phyloP scores from a whole-genome alignment of 1,284 basidiomycete genomes.

The Athelia sp. region DNA sequence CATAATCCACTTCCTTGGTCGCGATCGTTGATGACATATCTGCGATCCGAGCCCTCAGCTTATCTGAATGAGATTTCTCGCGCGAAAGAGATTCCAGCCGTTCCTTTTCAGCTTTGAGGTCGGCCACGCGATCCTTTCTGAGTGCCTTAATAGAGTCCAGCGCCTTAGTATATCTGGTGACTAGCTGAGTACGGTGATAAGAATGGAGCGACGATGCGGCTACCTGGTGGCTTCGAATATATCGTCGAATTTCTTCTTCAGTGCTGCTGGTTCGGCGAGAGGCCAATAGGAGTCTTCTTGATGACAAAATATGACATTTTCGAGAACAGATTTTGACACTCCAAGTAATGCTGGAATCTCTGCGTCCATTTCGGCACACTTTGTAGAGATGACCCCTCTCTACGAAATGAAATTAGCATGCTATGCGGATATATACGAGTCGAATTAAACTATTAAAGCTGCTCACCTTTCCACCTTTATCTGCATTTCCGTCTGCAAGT shows the following conservation, averaged over 20 bases:
- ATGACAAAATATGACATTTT: conserved; percentile 99
- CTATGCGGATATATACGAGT: background rate
- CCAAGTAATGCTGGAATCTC: conserved; percentile 94
- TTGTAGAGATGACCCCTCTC: conserved; percentile 89
- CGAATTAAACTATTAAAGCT: background rate
- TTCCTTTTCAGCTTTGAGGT: conserved; percentile 92
- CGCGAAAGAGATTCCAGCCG: conserved; percentile 75
- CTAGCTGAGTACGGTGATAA: conserved; percentile 1
- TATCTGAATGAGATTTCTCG: conserved; percentile 87
- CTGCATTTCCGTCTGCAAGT: conserved; percentile 61
- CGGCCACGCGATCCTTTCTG: conserved; percentile 85
- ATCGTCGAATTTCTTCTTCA: conserved; percentile 99
- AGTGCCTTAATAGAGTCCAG: conserved; percentile 88
- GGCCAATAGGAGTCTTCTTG: conserved; percentile 99
- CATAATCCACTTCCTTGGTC: conserved; percentile 71
- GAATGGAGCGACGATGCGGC: conserved; percentile 2
- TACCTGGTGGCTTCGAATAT: conserved; percentile 98
- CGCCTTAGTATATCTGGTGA: conserved; percentile 87
- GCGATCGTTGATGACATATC: conserved; percentile 62
- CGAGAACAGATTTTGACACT: conserved; percentile 94
- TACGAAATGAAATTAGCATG: conserved; percentile 24
- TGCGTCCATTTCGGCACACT: conserved; percentile 93
- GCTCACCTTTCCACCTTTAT: conserved; percentile 70
- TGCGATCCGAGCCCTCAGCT: conserved; percentile 67
- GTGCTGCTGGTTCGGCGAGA: conserved; percentile 80